A percentile compares a stretch with the other conserved stretches of the same genome.
Evolutionary conservation across 306 rosid genomes (phyloP).

Genomic region (Gastrolobium villosum): DNA sequence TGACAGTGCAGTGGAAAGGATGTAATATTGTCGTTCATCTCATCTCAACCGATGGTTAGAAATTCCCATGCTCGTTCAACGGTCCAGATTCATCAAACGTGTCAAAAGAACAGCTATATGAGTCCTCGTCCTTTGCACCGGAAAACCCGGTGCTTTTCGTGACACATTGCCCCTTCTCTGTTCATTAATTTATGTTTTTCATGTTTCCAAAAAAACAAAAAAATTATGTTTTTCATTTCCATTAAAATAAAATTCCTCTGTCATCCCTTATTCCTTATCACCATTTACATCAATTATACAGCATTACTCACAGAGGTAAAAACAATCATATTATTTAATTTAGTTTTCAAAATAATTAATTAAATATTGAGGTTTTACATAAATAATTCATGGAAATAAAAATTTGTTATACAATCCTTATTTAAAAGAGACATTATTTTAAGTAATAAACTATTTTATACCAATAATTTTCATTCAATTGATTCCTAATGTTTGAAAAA

Average conservation of each 20-base stretch:
- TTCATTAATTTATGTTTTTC: slow-evolving; percentile 19
- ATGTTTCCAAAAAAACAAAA: slow-evolving; percentile 30
- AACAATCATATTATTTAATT: too few species aligned
- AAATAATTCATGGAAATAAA: too few species aligned
- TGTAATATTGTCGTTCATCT: slow-evolving; percentile 50
- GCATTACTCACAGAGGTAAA: neutral
- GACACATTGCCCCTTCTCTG: slow-evolving; percentile 58
- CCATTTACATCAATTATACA: slow-evolving; percentile 3
- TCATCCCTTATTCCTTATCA: slow-evolving; percentile 13
- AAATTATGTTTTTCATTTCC: slow-evolving; percentile 19
- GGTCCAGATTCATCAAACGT: slow-evolving; percentile 39
- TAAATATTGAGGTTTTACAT: too few species aligned
- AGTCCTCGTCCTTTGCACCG: slow-evolving; percentile 75
- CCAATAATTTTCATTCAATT: too few species aligned
- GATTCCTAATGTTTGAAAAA: too few species aligned
- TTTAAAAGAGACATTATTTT: too few species aligned
- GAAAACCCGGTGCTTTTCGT: slow-evolving; percentile 96
- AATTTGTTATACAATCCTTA: too few species aligned
- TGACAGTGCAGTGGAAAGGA: slow-evolving; percentile 41
- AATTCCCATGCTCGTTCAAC: slow-evolving; percentile 49
- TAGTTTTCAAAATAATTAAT: too few species aligned
- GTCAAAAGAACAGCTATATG: slow-evolving; percentile 57
- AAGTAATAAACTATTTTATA: too few species aligned
- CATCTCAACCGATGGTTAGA: slow-evolving; percentile 44
- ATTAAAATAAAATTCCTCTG: slow-evolving; percentile 35